phyloP scores from a whole-genome alignment of 73 alveolate genomes.

The Paramecium octaurelia region DNA sequence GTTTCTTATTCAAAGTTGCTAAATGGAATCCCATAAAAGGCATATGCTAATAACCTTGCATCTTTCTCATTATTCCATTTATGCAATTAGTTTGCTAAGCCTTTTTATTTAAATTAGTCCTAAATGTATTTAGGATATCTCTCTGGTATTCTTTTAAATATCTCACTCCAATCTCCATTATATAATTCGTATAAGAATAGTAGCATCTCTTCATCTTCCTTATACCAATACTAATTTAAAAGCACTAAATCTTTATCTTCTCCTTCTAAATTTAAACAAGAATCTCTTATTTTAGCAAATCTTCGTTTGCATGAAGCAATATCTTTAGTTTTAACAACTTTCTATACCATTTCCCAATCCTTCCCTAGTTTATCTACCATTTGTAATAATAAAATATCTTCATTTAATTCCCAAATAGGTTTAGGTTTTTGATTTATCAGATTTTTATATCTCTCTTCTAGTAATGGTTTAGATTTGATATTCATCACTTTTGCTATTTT shows the following conservation, averaged over 20 bases:
- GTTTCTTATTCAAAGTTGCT: neutral
- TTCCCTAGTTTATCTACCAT: slow-evolving; percentile 16
- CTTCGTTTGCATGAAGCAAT: neutral
- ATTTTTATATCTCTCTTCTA: neutral
- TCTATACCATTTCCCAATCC: slow-evolving; percentile 14
- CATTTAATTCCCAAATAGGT: neutral
- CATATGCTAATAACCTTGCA: neutral
- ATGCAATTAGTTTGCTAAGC: neutral
- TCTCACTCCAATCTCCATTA: slow-evolving; percentile 24
- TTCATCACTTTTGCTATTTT: neutral
- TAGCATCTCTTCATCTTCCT: neutral
- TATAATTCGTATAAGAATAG: neutral
- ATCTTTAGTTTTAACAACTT: neutral
- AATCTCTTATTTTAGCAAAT: neutral
- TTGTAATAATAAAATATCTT: neutral
- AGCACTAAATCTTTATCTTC: neutral
- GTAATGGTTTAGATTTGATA: neutral
- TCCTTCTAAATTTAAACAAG: neutral
- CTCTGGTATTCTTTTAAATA: neutral
- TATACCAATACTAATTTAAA: neutral
- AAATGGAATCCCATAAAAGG: neutral
- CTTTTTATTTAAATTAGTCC: neutral
- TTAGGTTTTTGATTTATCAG: neutral
- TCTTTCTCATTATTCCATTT: slow-evolving; percentile 22
- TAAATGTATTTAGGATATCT: neutral